Conservation (phyloP, 2,329 filamentous ascomycete genomes). For the Diaporthe capsici region DNA sequence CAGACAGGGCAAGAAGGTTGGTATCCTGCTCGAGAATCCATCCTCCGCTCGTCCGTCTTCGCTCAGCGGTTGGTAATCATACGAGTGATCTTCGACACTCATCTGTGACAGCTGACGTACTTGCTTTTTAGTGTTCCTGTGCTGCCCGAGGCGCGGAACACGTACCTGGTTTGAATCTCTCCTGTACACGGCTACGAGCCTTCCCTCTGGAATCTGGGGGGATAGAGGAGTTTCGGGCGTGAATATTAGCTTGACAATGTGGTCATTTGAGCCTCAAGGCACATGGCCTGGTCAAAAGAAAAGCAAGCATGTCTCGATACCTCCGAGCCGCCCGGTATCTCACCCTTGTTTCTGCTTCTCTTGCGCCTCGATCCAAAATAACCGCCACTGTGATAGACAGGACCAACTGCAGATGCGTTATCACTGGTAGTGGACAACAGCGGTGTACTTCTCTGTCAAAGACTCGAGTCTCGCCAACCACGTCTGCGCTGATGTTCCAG, state of each 20-base stretch:
- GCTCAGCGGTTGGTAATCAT: neutral
- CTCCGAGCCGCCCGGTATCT: neutral
- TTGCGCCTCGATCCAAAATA: neutral
- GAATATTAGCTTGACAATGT: accelerated
- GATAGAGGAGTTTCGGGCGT: neutral
- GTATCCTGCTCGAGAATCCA: neutral
- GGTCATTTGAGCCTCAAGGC: neutral
- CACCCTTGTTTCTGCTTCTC: neutral
- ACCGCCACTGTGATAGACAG: too few species aligned
- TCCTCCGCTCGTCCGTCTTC: too few species aligned
- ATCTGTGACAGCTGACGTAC: neutral
- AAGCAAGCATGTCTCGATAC: neutral
- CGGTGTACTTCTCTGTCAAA: neutral
- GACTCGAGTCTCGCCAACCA: neutral
- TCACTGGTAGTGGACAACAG: neutral
- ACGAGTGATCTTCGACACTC: neutral
- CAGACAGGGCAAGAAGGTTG: too few species aligned
- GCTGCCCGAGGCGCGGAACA: neutral
- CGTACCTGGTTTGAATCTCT: neutral
- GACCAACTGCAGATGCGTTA: neutral
- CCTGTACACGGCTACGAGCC: neutral
- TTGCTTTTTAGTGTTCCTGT: neutral
- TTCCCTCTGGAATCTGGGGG: neutral
- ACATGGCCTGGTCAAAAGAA: neutral
- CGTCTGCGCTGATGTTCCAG: neutral